A percentile compares a stretch with the other conserved stretches of the same genome.
Evolutionary conservation across 768 basidiomycete species (phyloP).

Genomic region (Hirschioporus abietinus): DNA sequence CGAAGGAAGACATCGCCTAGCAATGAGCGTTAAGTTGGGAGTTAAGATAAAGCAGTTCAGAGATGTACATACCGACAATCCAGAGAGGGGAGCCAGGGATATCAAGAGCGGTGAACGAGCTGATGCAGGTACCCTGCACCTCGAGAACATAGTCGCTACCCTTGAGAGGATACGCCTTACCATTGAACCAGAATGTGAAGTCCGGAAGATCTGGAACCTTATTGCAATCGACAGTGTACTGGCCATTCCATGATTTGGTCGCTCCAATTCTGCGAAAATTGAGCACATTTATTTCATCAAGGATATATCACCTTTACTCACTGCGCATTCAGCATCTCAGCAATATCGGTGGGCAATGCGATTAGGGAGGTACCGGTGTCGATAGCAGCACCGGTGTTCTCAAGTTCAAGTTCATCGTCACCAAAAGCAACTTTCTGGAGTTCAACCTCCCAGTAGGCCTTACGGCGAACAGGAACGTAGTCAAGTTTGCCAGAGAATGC

Average conservation of each 20-base stretch:
- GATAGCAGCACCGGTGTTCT: slow-evolving; percentile 90
- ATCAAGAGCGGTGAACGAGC: slow-evolving; percentile 88
- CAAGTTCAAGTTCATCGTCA: slow-evolving; percentile 80
- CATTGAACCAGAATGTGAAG: slow-evolving; percentile 77
- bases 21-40: slow-evolving; percentile 6
- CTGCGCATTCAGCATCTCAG: slow-evolving; percentile 94
- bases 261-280: slow-evolving; percentile 67
- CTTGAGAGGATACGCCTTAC: slow-evolving; percentile 73
- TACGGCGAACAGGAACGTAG: slow-evolving; percentile 89
- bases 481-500: slow-evolving; percentile 77
- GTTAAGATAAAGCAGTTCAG: too few species aligned
- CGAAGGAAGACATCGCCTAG: slow-evolving; percentile 87
- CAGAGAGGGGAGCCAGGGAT: slow-evolving; percentile 76
- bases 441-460: slow-evolving; percentile 99
- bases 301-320: slow-evolving; percentile 14
- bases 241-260: slow-evolving; percentile 92
- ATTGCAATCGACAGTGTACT: slow-evolving; percentile 86
- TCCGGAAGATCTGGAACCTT: slow-evolving; percentile 82
- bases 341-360: slow-evolving; percentile 87
- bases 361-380: slow-evolving; percentile 94
- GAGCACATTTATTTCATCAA: neutral
- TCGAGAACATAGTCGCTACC: slow-evolving; percentile 87
- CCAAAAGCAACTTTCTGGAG: slow-evolving; percentile 84
- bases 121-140: slow-evolving; percentile 89
- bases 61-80: slow-evolving; percentile 67